These are phyloP conservation scores for Candida oleophila DNA, from an alignment of 805 yeast genomes.

Conservation along the genomic window DNA sequence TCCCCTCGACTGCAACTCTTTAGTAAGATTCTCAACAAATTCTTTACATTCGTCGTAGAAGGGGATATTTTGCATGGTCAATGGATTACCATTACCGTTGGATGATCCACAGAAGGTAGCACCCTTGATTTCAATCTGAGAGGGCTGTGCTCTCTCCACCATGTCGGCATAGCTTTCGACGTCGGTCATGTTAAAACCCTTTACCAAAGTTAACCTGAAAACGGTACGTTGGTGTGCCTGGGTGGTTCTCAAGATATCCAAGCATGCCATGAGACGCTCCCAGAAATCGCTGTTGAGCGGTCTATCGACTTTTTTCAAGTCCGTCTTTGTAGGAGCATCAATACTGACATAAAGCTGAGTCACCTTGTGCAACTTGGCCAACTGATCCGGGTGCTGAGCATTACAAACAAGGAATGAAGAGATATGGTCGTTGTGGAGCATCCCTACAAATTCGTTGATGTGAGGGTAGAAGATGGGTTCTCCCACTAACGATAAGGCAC, in stretches of 20 bases:
- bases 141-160: slow-evolving; percentile 77
- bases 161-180: slow-evolving; percentile 81
- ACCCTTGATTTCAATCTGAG: slow-evolving; percentile 90
- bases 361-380: slow-evolving; percentile 66
- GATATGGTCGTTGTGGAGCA: slow-evolving; percentile 77
- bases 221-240: slow-evolving; percentile 88
- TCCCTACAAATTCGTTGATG: slow-evolving; percentile 76
- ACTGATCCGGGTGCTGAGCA: slow-evolving; percentile 91
- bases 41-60: slow-evolving; percentile 84
- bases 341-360: slow-evolving; percentile 91
- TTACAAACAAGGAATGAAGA: slow-evolving; percentile 90
- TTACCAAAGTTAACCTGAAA: slow-evolving; percentile 84
- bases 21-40: slow-evolving; percentile 65
- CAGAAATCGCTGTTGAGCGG: slow-evolving; percentile 90
- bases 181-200: slow-evolving; percentile 87
- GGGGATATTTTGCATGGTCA: slow-evolving; percentile 95
- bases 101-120: slow-evolving; percentile 95
- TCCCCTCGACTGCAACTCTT: slow-evolving; percentile 64
- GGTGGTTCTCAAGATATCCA: slow-evolving; percentile 70
- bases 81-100: slow-evolving; percentile 76
- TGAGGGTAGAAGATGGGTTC: slow-evolving; percentile 94
- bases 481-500: slow-evolving; percentile 91
- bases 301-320: slow-evolving; percentile 79
- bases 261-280: slow-evolving; percentile 81
- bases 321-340: slow-evolving; percentile 86